Conservation (phyloP, 495 filamentous ascomycete species). For the Daldinia decipiens region DNA sequence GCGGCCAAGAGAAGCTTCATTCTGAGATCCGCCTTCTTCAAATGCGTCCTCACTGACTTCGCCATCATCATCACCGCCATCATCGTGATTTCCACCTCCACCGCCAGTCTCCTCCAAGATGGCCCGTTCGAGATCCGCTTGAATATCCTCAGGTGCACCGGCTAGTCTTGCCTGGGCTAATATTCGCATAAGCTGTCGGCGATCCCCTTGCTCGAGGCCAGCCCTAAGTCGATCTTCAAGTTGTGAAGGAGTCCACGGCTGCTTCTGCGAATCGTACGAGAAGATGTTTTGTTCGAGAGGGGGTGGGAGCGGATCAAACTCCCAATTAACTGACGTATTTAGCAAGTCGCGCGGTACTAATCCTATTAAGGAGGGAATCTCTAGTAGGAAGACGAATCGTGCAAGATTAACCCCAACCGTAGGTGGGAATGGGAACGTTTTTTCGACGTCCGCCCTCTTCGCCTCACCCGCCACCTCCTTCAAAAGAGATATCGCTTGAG, state of each 20-base stretch:
- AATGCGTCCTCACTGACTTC: conserved; percentile 6
- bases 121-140: conserved; percentile 11
- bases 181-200: conserved; percentile 15
- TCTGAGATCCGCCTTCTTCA: background rate
- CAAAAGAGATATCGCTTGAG: conserved; percentile 75
- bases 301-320: conserved; percentile 78
- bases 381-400: conserved; percentile 81
- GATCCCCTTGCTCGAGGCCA: conserved; percentile 13
- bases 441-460: conserved; percentile 50
- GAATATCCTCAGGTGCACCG: conserved; percentile 23
- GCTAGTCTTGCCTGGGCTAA: conserved; percentile 23
- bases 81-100: background rate
- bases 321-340: conserved; percentile 61
- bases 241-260: conserved; percentile 42
- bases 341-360: conserved; percentile 66
- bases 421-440: conserved; percentile 57
- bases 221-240: conserved; percentile 5
- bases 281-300: conserved; percentile 56
- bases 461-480: conserved; percentile 73
- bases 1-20: background rate
- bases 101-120: conserved; percentile 22
- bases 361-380: conserved; percentile 71
- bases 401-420: conserved; percentile 66
- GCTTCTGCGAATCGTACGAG: conserved; percentile 51
- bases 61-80: conserved; percentile 6